Conservation (phyloP, 768 basidiomycete genomes). For the Amyloporia xantha region DNA sequence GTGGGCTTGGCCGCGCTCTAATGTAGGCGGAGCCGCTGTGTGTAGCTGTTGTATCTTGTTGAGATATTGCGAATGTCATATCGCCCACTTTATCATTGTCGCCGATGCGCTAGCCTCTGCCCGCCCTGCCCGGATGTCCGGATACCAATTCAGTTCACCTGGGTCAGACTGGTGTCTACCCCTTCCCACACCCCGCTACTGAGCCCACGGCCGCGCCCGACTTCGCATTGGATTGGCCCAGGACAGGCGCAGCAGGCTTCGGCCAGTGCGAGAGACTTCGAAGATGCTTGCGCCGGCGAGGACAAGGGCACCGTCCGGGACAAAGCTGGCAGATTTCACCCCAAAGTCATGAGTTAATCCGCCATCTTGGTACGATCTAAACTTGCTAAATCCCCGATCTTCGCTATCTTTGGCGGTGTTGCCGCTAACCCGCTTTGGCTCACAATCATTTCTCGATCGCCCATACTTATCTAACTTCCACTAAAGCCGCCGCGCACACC, state of each 20-base stretch:
- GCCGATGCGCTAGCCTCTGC: background rate
- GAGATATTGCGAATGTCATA: background rate
- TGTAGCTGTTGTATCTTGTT: background rate
- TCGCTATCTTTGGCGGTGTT: background rate
- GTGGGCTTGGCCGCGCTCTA: background rate
- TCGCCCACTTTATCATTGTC: constrained; percentile 2
- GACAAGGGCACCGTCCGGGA: too few species aligned
- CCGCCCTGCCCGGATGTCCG: background rate
- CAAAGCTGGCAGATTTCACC: too few species aligned
- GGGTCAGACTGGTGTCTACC: background rate
- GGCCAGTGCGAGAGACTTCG: too few species aligned
- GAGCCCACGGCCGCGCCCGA: background rate
- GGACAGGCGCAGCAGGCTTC: too few species aligned
- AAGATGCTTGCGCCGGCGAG: too few species aligned
- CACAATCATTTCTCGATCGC: constrained; percentile 3
- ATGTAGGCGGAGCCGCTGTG: background rate
- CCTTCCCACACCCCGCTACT: background rate
- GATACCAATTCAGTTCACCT: constrained; percentile 2
- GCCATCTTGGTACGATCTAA: constrained; percentile 1
- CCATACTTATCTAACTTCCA: background rate
- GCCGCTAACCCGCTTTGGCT: constrained; percentile 9
- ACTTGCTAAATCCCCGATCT: constrained; percentile 13
- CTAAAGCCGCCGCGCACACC: background rate
- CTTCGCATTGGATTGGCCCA: background rate
- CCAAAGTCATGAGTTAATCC: background rate